A percentile compares a stretch with the other conserved stretches of the same genome.
Conservation (phyloP, 306 rosid species). For the Quillaja saponaria region DNA sequence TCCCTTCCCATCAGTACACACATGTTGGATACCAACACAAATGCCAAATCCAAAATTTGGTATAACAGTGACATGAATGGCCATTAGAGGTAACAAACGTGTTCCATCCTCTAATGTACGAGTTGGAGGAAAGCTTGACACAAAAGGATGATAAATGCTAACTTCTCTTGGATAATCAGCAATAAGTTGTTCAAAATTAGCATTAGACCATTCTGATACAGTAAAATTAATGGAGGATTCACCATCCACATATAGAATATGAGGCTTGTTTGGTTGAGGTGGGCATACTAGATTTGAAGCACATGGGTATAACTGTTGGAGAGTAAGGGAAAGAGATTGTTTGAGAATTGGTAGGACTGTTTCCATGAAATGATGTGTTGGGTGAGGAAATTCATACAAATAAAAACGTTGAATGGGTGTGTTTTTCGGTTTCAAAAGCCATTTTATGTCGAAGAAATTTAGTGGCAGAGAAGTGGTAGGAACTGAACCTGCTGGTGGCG, state of each 20-base stretch:
- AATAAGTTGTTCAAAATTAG: not conserved
- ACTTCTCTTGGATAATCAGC: not conserved
- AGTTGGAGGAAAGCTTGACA: not conserved
- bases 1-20: not conserved
- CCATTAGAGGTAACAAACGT: not conserved
- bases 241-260: not conserved
- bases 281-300: constrained; percentile 7
- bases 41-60: not conserved
- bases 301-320: constrained; percentile 14
- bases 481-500: constrained; percentile 3
- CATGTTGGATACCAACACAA: not conserved
- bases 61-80: constrained; percentile 3
- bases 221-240: not conserved
- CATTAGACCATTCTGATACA: not conserved
- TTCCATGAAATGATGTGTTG: not conserved
- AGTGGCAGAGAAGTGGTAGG: not conserved
- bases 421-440: not conserved
- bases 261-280: constrained; percentile 10
- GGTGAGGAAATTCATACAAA: constrained; percentile 1
- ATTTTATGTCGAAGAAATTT: constrained; percentile 12
- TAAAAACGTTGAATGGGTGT: constrained; percentile 3
- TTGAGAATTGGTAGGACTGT: constrained; percentile 6
- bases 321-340: constrained; percentile 9
- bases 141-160: not conserved
- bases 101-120: not conserved